A percentile compares a stretch with the other conserved stretches of the same genome.
Conservation (phyloP, 2,329 filamentous ascomycete genomes). For the Aspergillus ochraceoroseus region DNA sequence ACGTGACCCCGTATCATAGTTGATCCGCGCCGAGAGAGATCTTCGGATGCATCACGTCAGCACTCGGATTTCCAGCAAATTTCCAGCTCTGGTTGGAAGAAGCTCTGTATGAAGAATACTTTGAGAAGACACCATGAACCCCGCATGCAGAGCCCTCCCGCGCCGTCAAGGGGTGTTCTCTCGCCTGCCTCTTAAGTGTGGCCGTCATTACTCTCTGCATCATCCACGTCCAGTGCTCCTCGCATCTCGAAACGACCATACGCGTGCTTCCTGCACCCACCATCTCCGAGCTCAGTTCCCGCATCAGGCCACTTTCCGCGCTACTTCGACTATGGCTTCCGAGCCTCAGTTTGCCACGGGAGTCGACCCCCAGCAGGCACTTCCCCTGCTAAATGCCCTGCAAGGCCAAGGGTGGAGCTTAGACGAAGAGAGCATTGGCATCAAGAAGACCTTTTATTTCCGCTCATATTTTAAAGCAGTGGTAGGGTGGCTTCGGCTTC, state of each 20-base stretch:
- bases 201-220: slow-evolving; percentile 1
- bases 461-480: slow-evolving; percentile 39
- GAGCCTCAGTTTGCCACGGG: slow-evolving; percentile 30
- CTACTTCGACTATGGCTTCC: slow-evolving; percentile 20
- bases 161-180: neutral
- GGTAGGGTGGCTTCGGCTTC: slow-evolving; percentile 23
- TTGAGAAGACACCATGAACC: no score
- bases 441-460: slow-evolving; percentile 40
- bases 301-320: slow-evolving; percentile 10
- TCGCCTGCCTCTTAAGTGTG: neutral
- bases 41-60: no score
- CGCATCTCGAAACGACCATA: neutral
- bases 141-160: slow-evolving; percentile 4
- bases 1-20: no score
- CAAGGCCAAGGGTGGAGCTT: slow-evolving; percentile 32
- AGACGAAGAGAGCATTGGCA: slow-evolving; percentile 32
- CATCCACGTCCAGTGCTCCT: neutral
- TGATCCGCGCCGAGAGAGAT: no score
- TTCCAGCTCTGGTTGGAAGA: slow-evolving; percentile 1
- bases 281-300: neutral
- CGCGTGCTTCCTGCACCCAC: neutral
- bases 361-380: slow-evolving; percentile 26
- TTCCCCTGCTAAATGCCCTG: slow-evolving; percentile 24
- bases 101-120: no score
- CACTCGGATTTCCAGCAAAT: neutral